A percentile compares a stretch with the other conserved stretches of the same genome.
These are phyloP conservation scores for Naematelia encephala DNA, from an alignment of 768 basidiomycete species.

Conservation along the genomic window DNA sequence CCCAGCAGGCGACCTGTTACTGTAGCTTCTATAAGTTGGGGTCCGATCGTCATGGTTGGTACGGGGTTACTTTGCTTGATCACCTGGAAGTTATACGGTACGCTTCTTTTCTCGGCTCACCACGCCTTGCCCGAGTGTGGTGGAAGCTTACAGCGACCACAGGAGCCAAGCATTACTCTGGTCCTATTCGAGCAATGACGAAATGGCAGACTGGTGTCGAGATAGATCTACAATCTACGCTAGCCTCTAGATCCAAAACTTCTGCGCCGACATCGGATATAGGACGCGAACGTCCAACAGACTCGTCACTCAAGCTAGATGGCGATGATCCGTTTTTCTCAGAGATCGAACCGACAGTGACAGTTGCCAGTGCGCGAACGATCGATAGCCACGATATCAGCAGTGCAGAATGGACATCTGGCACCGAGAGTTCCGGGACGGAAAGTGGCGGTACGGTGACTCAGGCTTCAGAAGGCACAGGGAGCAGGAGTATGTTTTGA, in stretches of 20 bases:
- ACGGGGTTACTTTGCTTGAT: constrained; percentile 41
- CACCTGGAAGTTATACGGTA: constrained; percentile 52
- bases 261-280: neutral
- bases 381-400: constrained; percentile 2
- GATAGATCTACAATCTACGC: constrained; percentile 48
- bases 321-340: neutral
- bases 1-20: constrained; percentile 48
- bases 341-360: constrained; percentile 4
- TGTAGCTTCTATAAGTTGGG: constrained; percentile 46
- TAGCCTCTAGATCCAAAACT: constrained; percentile 18
- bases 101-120: constrained; percentile 8
- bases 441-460: neutral
- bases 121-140: neutral
- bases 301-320: neutral
- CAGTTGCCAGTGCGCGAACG: constrained; percentile 6
- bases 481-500: neutral
- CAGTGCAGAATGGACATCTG: neutral
- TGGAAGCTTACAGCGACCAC: neutral
- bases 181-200: constrained; percentile 52
- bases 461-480: neutral
- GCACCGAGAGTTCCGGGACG: neutral
- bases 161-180: constrained; percentile 50
- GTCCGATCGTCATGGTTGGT: constrained; percentile 45
- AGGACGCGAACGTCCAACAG: neutral
- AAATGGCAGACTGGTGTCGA: constrained; percentile 53